phyloP scores from a whole-genome alignment of 2,329 filamentous ascomycete species.

The Penicillium sp. region DNA sequence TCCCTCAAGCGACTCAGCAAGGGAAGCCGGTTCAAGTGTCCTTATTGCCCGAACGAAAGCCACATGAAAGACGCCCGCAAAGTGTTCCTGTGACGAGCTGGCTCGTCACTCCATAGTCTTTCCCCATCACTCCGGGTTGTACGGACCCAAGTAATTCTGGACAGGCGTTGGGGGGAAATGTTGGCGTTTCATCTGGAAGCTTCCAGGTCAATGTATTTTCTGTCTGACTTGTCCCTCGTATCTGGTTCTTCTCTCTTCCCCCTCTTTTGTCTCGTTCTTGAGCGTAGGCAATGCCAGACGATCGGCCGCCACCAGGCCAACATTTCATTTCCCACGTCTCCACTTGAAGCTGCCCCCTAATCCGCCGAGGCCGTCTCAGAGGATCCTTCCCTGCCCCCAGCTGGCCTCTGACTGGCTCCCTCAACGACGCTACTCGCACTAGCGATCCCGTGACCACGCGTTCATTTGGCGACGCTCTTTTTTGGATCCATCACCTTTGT shows the following conservation, averaged over 20 bases:
- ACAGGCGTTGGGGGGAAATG: background rate
- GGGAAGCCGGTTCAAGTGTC: conserved; percentile 84
- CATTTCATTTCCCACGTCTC: conserved; percentile 18
- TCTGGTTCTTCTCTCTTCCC: background rate
- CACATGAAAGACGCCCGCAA: conserved; percentile 73
- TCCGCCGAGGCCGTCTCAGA: background rate
- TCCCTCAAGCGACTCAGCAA: conserved; percentile 79
- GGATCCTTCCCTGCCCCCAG: background rate
- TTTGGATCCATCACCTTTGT: conserved; percentile 28
- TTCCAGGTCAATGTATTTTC: background rate
- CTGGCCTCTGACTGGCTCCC: conserved; percentile 25
- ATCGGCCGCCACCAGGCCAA: background rate
- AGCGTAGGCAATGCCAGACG: conserved; percentile 1
- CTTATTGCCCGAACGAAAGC: conserved; percentile 89
- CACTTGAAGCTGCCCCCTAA: conserved; percentile 4
- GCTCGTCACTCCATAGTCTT: background rate
- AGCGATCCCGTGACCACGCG: conserved; percentile 39
- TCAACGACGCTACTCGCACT: background rate
- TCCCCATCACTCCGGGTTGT: background rate
- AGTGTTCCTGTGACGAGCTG: conserved; percentile 61
- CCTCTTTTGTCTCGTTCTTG: background rate
- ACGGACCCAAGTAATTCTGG: background rate
- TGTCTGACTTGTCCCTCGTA: background rate
- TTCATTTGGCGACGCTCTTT: conserved; percentile 36
- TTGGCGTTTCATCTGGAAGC: background rate